Evolutionary conservation across 2,329 filamentous ascomycete genomes (phyloP).

Genomic region (Furcasterigmium sp.): DNA sequence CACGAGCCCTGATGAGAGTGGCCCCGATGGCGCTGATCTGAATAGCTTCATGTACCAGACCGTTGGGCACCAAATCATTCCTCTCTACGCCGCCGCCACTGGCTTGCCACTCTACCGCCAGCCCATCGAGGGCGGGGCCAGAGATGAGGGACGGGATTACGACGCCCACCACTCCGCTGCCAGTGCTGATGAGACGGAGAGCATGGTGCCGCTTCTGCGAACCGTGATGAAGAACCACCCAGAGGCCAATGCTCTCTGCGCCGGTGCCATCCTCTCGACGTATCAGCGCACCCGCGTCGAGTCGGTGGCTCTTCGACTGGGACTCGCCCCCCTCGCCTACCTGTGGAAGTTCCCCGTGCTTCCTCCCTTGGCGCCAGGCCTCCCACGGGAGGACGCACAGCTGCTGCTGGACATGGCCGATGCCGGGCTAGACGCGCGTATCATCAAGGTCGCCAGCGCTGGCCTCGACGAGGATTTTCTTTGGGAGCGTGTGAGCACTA

Average conservation of each 20-base stretch:
- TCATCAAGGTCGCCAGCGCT: conserved; percentile 91
- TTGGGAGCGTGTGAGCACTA: conserved; percentile 71
- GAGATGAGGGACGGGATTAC: conserved; percentile 71
- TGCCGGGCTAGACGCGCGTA: conserved; percentile 76
- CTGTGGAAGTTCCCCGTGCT: conserved; percentile 87
- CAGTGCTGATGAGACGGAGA: conserved; percentile 79
- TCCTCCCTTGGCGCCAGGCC: conserved; percentile 35
- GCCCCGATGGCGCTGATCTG: conserved; percentile 46
- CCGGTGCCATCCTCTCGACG: conserved; percentile 88
- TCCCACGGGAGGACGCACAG: conserved; percentile 36
- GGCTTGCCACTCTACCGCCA: conserved; percentile 79
- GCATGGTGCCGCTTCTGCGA: conserved; percentile 69
- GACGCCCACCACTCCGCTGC: conserved; percentile 19
- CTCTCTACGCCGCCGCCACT: conserved; percentile 75
- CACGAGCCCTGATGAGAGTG: conserved; percentile 1
- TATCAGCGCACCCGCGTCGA: conserved; percentile 97
- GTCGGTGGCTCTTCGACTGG: conserved; percentile 80
- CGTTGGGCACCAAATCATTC: conserved; percentile 81
- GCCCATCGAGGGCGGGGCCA: conserved; percentile 65
- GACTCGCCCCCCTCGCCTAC: conserved; percentile 75
- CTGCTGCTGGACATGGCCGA: conserved; percentile 78
- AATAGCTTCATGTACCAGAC: conserved; percentile 99
- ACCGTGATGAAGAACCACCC: conserved; percentile 66
- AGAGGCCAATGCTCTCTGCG: conserved; percentile 77
- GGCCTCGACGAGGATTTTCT: conserved; percentile 77